Base-by-base conservation (phyloP, 768 basidiomycete species). In the Stropharia rugosoannulata region DNA sequence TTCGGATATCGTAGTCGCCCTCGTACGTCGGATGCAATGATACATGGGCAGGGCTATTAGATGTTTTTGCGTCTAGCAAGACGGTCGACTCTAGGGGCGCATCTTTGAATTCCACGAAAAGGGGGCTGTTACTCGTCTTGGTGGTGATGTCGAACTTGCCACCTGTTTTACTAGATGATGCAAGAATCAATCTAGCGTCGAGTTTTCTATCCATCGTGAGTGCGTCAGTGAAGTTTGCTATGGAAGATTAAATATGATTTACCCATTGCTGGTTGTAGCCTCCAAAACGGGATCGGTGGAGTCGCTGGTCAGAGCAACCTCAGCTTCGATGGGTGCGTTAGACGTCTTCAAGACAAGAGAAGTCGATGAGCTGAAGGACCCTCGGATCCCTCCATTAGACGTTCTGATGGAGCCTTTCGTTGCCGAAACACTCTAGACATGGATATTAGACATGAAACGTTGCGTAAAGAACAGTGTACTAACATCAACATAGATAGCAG, bases 201-300 rank as follows among this genome's bases (percentile, higher is more conserved):
- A 55, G 0, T 40, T 55, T 37, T n/a, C 54, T 55, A 22, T 13
- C 2, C 22, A 7, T 4, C 18, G 7, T 50, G 16, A 19, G 18
- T 18, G n/a, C 36, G 10, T 12, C 7, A 29, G 35, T 19, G 22
- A 37, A 46, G 44, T 51, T 38, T 8, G 19, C 8, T 53, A 18
- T 5, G 32, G 42, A 13, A 13, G 18, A 9, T 12, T 36, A 25
- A 18, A 22, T 37, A 12, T 13, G 7, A 62, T 74, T 36, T 62
- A 81, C 82, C 71, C 73, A 54, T 84, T 82, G 25, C 55, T 68
- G 1, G 79, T 78, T 18, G 53, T 59, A 45, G 80, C 62, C 8
- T 43, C 39, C 12, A 55, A 81, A 58, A 10, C 59, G 57, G 18
- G 73, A 52, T 42, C 13, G 18, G 64, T 58, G 13, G 71, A 51